Percentiles rank a stretch among this genome's conserved stretches.
These are phyloP conservation scores for Pleoardoris graminearum DNA, from an alignment of 2,329 filamentous ascomycete species.

Conservation along the genomic window DNA sequence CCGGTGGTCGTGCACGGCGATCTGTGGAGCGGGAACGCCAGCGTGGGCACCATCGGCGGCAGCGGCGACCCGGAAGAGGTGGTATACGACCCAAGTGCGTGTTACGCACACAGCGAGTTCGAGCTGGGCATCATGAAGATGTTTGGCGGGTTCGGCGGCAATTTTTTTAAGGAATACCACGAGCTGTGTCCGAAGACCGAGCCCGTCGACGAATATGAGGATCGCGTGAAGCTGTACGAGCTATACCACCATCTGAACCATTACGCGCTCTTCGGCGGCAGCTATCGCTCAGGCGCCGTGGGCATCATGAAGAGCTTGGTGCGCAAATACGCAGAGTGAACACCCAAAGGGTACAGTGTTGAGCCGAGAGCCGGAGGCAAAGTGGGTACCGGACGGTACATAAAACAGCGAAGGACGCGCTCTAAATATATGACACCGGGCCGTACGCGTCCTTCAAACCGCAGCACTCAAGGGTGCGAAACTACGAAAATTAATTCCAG, in stretches of 20 bases:
- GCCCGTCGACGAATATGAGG: conserved; percentile 80
- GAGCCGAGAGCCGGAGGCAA: background rate
- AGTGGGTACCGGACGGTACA: background rate
- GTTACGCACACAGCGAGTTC: conserved; percentile 86
- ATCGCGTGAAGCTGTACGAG: conserved; percentile 80
- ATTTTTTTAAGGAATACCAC: conserved; percentile 79
- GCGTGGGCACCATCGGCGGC: conserved; percentile 62
- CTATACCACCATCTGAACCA: conserved; percentile 93
- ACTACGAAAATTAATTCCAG: background rate
- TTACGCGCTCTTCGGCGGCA: conserved; percentile 78
- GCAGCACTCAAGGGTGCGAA: background rate
- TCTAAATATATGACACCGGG: background rate
- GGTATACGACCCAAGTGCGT: conserved; percentile 78
- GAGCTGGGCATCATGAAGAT: conserved; percentile 94
- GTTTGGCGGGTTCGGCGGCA: conserved; percentile 82
- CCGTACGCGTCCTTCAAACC: conserved; percentile 2
- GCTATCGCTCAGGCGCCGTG: conserved; percentile 76
- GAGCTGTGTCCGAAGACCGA: conserved; percentile 75
- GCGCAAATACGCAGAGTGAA: conserved; percentile 63
- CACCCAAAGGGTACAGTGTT: background rate
- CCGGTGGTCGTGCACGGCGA: conserved; percentile 89
- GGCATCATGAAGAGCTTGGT: conserved; percentile 76
- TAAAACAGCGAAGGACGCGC: background rate
- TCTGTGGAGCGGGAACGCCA: conserved; percentile 88
- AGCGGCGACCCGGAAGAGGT: conserved; percentile 71